phyloP scores from a whole-genome alignment of 1,284 basidiomycete genomes.

The Cystobasidiaceae sp. region DNA sequence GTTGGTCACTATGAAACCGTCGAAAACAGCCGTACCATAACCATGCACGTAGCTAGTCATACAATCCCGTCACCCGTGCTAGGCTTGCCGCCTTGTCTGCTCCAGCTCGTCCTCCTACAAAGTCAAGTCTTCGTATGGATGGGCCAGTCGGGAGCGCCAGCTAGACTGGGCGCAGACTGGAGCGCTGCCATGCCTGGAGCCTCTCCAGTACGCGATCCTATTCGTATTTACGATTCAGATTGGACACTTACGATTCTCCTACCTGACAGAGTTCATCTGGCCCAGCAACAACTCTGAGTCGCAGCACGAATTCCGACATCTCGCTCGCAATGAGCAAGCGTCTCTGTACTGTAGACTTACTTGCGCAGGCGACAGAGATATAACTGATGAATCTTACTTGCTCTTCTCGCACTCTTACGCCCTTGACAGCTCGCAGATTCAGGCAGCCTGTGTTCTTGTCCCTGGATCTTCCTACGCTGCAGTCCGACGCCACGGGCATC shows the following conservation, averaged over 20 bases:
- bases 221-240: background rate
- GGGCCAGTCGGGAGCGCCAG: constrained; percentile 6
- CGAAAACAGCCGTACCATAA: too few species aligned
- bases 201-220: background rate
- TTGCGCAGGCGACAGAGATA: too few species aligned
- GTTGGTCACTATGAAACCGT: too few species aligned
- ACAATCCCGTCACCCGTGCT: background rate
- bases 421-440: constrained; percentile 14
- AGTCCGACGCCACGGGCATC: constrained; percentile 3
- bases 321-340: constrained; percentile 28
- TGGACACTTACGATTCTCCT: background rate
- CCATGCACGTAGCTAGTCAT: constrained; percentile 14
- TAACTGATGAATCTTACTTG: too few species aligned
- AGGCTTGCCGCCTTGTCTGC: constrained; percentile 18
- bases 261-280: background rate
- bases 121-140: constrained; percentile 18
- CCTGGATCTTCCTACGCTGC: constrained; percentile 12
- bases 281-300: constrained; percentile 3
- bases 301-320: constrained; percentile 1
- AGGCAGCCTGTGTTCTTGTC: constrained; percentile 23
- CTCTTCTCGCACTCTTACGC: background rate
- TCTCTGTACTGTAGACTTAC: too few species aligned
- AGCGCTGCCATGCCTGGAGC: constrained; percentile 21
- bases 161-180: constrained; percentile 19
- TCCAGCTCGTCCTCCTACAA: constrained; percentile 20